A percentile compares a stretch with the other conserved stretches of the same genome.
Evolutionary conservation across 2,329 filamentous ascomycete genomes (phyloP).

Genomic region (Celoporthe dispersa): DNA sequence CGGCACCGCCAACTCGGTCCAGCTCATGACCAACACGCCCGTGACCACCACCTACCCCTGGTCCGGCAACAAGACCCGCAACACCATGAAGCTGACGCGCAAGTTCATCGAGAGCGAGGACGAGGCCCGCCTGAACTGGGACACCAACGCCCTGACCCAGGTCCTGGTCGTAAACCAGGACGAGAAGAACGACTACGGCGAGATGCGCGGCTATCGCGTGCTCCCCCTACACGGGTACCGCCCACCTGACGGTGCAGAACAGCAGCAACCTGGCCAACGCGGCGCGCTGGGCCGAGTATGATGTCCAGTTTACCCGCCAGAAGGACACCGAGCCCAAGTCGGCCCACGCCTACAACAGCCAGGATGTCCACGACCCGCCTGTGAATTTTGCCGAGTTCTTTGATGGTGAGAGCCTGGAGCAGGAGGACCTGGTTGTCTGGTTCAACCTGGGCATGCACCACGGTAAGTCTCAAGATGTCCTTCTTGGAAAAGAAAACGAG

Average conservation of each 20-base stretch:
- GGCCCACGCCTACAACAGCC: slow-evolving; percentile 50
- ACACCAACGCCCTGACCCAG: slow-evolving; percentile 49
- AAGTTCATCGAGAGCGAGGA: slow-evolving; percentile 49
- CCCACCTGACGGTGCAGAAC: slow-evolving; percentile 53
- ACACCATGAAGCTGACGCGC: slow-evolving; percentile 56
- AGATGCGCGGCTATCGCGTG: slow-evolving; percentile 56
- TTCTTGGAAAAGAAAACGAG: not conserved
- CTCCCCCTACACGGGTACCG: slow-evolving; percentile 43
- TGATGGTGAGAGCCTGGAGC: slow-evolving; percentile 45
- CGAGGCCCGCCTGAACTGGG: slow-evolving; percentile 52
- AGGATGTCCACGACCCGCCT: slow-evolving; percentile 50
- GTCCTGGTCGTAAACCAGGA: slow-evolving; percentile 58
- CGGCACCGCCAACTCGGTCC: slow-evolving; percentile 51
- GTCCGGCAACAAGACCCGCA: slow-evolving; percentile 50
- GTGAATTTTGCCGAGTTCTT: slow-evolving; percentile 57
- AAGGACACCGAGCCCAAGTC: slow-evolving; percentile 57
- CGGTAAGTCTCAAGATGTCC: slow-evolving; percentile 10
- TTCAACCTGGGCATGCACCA: slow-evolving; percentile 62
- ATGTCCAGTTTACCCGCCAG: slow-evolving; percentile 54
- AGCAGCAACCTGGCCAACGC: slow-evolving; percentile 51
- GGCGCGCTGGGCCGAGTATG: slow-evolving; percentile 53
- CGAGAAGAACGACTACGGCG: slow-evolving; percentile 52
- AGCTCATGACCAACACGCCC: slow-evolving; percentile 42
- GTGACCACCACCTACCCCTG: slow-evolving; percentile 48
- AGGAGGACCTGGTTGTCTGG: slow-evolving; percentile 56